Percentiles rank a stretch among this genome's conserved stretches.
Conservation (phyloP, 257 asterid species). For the Jacaranda mimosifolia region DNA sequence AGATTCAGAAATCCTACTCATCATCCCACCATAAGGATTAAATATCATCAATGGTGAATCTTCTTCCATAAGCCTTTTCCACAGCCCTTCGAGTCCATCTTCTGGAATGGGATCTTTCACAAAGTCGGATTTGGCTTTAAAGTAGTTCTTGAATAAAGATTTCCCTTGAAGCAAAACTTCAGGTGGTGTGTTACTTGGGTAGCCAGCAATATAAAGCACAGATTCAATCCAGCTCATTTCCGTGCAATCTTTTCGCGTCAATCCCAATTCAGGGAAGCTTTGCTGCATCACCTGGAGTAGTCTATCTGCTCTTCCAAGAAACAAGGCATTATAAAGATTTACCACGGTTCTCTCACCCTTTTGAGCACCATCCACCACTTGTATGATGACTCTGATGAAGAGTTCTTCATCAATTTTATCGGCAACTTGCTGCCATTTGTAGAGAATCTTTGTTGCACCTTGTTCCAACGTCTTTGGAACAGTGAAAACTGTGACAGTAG, state of each 20-base stretch:
- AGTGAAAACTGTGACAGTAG: conserved; percentile 60
- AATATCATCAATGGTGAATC: conserved; percentile 59
- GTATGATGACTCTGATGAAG: conserved; percentile 64
- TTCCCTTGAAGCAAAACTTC: conserved; percentile 69
- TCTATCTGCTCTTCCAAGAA: conserved; percentile 52
- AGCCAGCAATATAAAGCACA: conserved; percentile 62
- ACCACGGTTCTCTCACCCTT: conserved; percentile 55
- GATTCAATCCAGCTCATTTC: conserved; percentile 79
- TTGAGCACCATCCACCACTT: conserved; percentile 28
- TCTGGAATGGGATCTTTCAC: conserved; percentile 61
- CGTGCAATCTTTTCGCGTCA: conserved; percentile 55
- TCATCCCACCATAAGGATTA: conserved; percentile 78
- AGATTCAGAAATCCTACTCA: conserved; percentile 59
- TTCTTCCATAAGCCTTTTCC: conserved; percentile 66
- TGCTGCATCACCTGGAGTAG: conserved; percentile 54
- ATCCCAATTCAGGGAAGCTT: conserved; percentile 61
- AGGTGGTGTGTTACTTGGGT: conserved; percentile 56
- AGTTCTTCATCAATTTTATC: conserved; percentile 64
- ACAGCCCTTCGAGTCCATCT: conserved; percentile 66
- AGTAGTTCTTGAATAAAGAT: conserved; percentile 65
- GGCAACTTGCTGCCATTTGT: conserved; percentile 71
- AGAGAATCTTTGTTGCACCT: conserved; percentile 53
- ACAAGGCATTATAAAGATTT: conserved; percentile 59
- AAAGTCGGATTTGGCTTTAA: conserved; percentile 78
- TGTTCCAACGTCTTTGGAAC: conserved; percentile 63